phyloP scores from a whole-genome alignment of 768 basidiomycete species.

The Naganishia kalamii region DNA sequence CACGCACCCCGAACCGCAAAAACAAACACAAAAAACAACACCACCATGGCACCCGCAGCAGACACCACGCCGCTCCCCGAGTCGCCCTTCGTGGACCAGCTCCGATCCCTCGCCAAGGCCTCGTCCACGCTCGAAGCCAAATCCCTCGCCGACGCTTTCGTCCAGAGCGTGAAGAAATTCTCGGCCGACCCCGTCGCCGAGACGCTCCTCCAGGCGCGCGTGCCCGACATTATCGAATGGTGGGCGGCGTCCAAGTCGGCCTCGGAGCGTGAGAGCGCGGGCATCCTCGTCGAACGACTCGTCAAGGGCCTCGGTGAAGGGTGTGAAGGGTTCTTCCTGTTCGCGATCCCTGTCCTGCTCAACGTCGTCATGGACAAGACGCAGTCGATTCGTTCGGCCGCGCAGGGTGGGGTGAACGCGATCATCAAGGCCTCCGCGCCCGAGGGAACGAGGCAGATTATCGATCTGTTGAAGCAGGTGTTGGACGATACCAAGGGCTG shows the following conservation, averaged over 20 bases:
- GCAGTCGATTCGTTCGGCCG: slow-evolving; percentile 77
- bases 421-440: slow-evolving; percentile 78
- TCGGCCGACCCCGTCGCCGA: slow-evolving; percentile 25
- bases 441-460: slow-evolving; percentile 62
- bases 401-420: slow-evolving; percentile 70
- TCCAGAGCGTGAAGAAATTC: slow-evolving; percentile 38
- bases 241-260: slow-evolving; percentile 40
- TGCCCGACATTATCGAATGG: slow-evolving; percentile 35
- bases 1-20: neutral
- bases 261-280: slow-evolving; percentile 45
- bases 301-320: slow-evolving; percentile 51
- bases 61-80: slow-evolving; percentile 36
- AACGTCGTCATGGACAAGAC: slow-evolving; percentile 89
- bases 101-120: slow-evolving; percentile 37
- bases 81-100: slow-evolving; percentile 33
- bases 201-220: slow-evolving; percentile 32
- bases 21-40: neutral
- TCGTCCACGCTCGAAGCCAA: slow-evolving; percentile 44
- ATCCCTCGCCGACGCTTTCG: slow-evolving; percentile 40
- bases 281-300: slow-evolving; percentile 44
- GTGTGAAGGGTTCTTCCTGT: slow-evolving; percentile 65
- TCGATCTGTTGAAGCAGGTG: slow-evolving; percentile 57
- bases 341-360: slow-evolving; percentile 63
- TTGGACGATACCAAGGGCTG: slow-evolving; percentile 76
- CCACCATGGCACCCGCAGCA: slow-evolving; percentile 23